Evolutionary conservation across 2,329 filamentous ascomycete genomes (phyloP).

Genomic region (Monosporascus sp.): DNA sequence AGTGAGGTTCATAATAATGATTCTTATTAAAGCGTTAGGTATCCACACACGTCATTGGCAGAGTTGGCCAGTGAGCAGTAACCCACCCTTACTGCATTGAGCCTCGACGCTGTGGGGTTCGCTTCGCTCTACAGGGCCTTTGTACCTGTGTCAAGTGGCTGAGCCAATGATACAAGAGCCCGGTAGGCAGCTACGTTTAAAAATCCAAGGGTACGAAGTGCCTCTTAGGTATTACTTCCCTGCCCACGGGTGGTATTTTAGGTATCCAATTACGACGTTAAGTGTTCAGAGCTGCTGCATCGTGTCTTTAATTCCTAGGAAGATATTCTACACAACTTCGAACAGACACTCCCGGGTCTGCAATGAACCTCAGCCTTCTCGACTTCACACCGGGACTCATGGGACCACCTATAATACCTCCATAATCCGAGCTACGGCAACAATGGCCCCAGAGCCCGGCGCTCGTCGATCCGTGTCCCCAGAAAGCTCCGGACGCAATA

Average conservation of each 20-base stretch:
- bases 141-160: not conserved
- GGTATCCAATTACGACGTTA: not conserved
- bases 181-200: not conserved
- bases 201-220: no score
- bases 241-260: not conserved
- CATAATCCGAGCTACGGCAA: conserved; percentile 24
- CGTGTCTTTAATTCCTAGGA: not conserved
- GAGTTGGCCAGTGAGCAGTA: no score
- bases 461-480: conserved; percentile 62
- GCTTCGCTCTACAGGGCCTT: not conserved
- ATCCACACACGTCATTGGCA: not conserved
- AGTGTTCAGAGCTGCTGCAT: not conserved
- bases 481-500: conserved; percentile 76
- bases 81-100: no score
- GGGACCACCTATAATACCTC: conserved; percentile 19
- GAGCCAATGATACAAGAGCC: not conserved
- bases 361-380: conserved; percentile 2
- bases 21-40: not conserved
- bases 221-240: not conserved
- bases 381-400: conserved; percentile 14
- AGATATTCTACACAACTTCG: not conserved
- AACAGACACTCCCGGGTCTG: not conserved
- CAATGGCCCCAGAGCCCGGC: conserved; percentile 60
- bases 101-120: no score
- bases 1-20: not conserved